Base-by-base conservation (phyloP, 2,329 filamentous ascomycete genomes). In the Talaromyces marneffei region DNA sequence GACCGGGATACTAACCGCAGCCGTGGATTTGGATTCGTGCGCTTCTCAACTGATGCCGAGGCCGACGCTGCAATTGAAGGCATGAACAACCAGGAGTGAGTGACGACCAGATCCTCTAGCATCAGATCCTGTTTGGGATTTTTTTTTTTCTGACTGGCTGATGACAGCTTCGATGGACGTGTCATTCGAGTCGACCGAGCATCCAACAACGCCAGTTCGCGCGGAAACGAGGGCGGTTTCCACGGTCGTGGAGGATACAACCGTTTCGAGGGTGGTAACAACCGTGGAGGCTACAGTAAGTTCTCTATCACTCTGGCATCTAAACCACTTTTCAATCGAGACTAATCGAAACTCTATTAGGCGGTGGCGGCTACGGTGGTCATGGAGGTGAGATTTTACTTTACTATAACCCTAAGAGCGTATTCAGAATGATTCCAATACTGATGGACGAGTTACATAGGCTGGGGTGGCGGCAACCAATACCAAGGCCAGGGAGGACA, bases 11-110 rank as follows among this genome's bases (percentile, higher is more conserved):
- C 93, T 72, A 90, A 91, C 70, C 91, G 93, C 76, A 97, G 92
- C 83, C 91, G 94, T 76, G 94, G 94, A 64, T 99, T 97, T 76
- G 94, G 94, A 53, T 97, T 97, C 76, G 93, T 99, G 66, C 90
- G 92, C 69, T 99, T 93, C 79, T 79, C 85, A 57, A 74, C 63
- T 55, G 75, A 76, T 4, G 66, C 61, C 16, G 78, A 80, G 57
- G 77, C 78, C 7, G 74, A 79, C 35, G 69, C 71, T 33, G 78
- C 78, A 7, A 74, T 77, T 67, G 67, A 67, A 23, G 71, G 66
- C 7, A 78, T 80, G 78, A 79, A 77, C 69, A 78, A 79, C 68
- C 73, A 76, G 61, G 92, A 97, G 93, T 97, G 83, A 77, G 90
- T 66, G 55, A 3, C 25, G 44, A 48, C n/a, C 44, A n/a, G 14